These are phyloP conservation scores for Coemansia umbellata DNA, from an alignment of 192 early-diverging fungal species.

Conservation along the genomic window DNA sequence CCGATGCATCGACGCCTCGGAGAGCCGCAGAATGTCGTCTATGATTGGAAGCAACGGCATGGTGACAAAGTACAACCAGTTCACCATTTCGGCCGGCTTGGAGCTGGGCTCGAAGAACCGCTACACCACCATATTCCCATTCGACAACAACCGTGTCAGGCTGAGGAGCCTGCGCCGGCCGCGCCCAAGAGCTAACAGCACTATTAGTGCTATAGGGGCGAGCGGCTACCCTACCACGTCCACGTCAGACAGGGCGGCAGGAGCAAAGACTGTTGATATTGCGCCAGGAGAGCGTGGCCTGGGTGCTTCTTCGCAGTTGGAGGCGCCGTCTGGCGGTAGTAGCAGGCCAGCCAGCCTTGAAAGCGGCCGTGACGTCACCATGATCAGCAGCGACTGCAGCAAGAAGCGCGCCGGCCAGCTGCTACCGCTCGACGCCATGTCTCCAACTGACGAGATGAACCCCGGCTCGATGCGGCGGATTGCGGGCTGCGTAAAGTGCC, in stretches of 20 bases:
- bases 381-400: neutral
- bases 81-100: conserved; percentile 71
- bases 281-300: too few relatives aligned
- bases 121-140: conserved; percentile 85
- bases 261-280: neutral
- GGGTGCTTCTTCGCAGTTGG: too few relatives aligned
- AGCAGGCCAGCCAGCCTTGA: conserved; percentile 14
- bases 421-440: conserved; percentile 24
- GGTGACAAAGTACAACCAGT: conserved; percentile 51
- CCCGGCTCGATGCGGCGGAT: too few relatives aligned
- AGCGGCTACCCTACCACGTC: neutral
- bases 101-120: conserved; percentile 68
- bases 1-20: conserved; percentile 60
- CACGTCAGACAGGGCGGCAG: neutral
- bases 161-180: conserved; percentile 31
- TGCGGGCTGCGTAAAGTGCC: too few relatives aligned
- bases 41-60: conserved; percentile 58
- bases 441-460: conserved; percentile 2
- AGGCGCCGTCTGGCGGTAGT: too few relatives aligned
- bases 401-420: conserved; percentile 33
- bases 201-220: neutral
- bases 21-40: conserved; percentile 65
- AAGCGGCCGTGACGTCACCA: neutral
- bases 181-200: neutral
- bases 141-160: conserved; percentile 60